phyloP scores from a whole-genome alignment of 179 eudicot species.

The Silene noctiflora region DNA sequence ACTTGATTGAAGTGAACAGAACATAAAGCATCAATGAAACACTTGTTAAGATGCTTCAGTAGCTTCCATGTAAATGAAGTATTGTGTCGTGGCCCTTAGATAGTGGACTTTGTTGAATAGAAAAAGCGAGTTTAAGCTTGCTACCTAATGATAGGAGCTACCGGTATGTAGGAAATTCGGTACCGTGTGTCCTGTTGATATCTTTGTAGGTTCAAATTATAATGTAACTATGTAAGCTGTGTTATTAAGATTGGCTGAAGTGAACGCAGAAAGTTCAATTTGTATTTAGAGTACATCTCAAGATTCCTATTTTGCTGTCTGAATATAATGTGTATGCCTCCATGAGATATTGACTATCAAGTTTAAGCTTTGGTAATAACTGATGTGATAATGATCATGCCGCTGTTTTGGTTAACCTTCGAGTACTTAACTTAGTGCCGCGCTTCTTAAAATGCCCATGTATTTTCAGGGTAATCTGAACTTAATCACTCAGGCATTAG shows the following conservation, averaged over 20 bases:
- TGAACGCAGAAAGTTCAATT: not conserved
- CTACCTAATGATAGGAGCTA: not conserved
- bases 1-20: not conserved
- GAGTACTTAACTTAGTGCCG: not conserved
- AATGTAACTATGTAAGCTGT: not conserved
- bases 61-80: not conserved
- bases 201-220: not conserved
- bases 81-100: not conserved
- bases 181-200: not conserved
- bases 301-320: too few species aligned
- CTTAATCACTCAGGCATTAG: constrained; percentile 90
- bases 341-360: not conserved
- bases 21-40: not conserved
- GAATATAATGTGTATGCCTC: not conserved
- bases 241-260: not conserved
- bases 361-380: not conserved
- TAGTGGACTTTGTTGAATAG: not conserved
- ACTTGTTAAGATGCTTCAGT: not conserved
- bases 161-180: not conserved
- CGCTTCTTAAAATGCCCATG: constrained; percentile 3
- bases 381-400: not conserved
- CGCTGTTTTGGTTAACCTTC: not conserved
- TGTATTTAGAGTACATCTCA: not conserved
- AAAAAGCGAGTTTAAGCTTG: not conserved
- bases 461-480: constrained; percentile 82